phyloP scores from a whole-genome alignment of 176 grass and related monocot species.

The Thalia dealbata region DNA sequence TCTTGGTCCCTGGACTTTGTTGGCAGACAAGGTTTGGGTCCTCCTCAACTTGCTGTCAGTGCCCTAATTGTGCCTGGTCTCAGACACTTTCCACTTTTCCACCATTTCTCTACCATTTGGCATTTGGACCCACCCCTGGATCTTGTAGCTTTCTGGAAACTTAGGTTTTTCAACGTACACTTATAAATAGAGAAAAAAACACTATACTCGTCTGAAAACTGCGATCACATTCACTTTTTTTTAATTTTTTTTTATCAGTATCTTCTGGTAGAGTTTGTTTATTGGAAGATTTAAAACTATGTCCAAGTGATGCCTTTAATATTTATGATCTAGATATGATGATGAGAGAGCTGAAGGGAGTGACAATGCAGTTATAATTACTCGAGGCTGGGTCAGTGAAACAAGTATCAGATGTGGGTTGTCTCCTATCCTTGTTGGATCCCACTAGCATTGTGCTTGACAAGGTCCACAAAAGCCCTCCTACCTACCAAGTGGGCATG shows the following conservation, averaged over 20 bases:
- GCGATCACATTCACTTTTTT: no score
- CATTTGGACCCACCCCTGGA: not conserved
- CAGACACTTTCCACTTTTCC: not conserved
- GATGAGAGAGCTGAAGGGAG: no score
- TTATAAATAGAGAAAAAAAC: not conserved
- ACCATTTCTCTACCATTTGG: not conserved
- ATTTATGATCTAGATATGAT: no score
- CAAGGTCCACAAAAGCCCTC: not conserved
- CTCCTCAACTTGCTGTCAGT: not conserved
- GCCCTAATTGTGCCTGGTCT: not conserved
- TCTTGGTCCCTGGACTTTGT: not conserved
- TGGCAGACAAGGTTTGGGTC: not conserved
- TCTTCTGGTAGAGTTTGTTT: no score
- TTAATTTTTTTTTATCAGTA: no score
- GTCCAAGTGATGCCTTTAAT: no score
- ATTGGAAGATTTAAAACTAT: no score
- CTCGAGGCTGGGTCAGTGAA: not conserved
- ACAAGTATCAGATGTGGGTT: not conserved
- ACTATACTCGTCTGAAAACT: not conserved
- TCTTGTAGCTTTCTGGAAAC: not conserved
- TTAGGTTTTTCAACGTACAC: not conserved
- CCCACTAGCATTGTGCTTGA: not conserved
- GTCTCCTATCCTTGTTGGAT: not conserved
- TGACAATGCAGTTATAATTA: no score
- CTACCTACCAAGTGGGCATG: not conserved